These are phyloP conservation scores for Gnaphalium uliginosum DNA, from an alignment of 129 eudicot genomes.

Conservation along the genomic window DNA sequence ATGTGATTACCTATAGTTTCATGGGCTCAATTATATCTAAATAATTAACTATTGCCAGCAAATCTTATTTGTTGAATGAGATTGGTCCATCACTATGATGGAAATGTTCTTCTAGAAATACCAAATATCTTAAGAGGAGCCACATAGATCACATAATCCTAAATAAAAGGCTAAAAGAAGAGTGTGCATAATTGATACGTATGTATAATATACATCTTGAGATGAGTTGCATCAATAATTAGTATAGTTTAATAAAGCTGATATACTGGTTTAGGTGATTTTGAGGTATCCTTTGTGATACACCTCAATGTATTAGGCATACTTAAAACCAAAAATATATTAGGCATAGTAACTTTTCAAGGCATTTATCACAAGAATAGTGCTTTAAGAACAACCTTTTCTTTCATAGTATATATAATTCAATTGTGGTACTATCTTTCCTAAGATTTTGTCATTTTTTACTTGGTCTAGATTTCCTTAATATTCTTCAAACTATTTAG, in stretches of 20 bases:
- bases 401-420: background rate
- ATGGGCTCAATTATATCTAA: background rate
- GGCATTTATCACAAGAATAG: too few species aligned
- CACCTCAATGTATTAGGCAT: too few species aligned
- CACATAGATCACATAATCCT: constrained; percentile 3
- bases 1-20: background rate
- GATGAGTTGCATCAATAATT: background rate
- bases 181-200: background rate
- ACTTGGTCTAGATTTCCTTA: constrained; percentile 27
- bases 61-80: background rate
- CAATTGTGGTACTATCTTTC: background rate
- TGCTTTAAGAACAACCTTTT: background rate
- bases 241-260: background rate
- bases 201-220: constrained; percentile 13
- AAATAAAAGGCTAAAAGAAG: background rate
- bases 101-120: background rate
- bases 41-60: background rate
- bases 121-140: background rate
- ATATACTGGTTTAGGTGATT: background rate
- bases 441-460: constrained; percentile 10
- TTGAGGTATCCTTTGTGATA: background rate
- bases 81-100: background rate
- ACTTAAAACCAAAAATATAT: too few species aligned
- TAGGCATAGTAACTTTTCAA: too few species aligned
- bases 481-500: constrained; percentile 35